Evolutionary conservation across 2,329 filamentous ascomycete genomes (phyloP).

Genomic region (Aureobasidium sp.): DNA sequence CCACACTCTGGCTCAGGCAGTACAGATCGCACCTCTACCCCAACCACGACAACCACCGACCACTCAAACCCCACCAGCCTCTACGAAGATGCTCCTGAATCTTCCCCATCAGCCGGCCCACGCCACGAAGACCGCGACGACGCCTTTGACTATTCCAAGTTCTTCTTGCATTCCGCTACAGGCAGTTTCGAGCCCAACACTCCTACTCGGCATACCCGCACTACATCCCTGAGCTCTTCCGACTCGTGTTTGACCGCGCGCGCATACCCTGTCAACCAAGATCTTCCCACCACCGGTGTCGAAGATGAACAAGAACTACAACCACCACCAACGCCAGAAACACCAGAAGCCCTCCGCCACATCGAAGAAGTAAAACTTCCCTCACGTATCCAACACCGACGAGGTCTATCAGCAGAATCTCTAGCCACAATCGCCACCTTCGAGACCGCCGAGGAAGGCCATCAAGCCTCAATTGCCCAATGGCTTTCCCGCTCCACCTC

Average conservation of each 20-base stretch:
- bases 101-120: conserved; percentile 9
- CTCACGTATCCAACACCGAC: conserved; percentile 27
- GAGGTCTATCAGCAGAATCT: conserved; percentile 51
- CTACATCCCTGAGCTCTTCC: background rate
- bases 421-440: conserved; percentile 54
- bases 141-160: conserved; percentile 93
- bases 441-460: conserved; percentile 42
- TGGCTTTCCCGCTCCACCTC: conserved; percentile 4
- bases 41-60: background rate
- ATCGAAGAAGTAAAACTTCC: conserved; percentile 17
- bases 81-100: conserved; percentile 35
- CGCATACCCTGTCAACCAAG: background rate
- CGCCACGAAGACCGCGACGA: conserved; percentile 87
- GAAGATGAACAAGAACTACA: background rate
- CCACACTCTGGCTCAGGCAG: background rate
- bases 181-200: conserved; percentile 54
- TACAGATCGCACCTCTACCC: conserved; percentile 3
- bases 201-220: background rate
- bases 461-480: background rate
- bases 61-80: conserved; percentile 22
- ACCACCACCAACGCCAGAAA: conserved; percentile 18
- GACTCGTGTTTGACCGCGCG: conserved; percentile 1
- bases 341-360: conserved; percentile 24
- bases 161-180: conserved; percentile 88
- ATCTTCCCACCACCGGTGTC: background rate